Conservation (phyloP, 768 basidiomycete genomes). For the Trametes cingulata region DNA sequence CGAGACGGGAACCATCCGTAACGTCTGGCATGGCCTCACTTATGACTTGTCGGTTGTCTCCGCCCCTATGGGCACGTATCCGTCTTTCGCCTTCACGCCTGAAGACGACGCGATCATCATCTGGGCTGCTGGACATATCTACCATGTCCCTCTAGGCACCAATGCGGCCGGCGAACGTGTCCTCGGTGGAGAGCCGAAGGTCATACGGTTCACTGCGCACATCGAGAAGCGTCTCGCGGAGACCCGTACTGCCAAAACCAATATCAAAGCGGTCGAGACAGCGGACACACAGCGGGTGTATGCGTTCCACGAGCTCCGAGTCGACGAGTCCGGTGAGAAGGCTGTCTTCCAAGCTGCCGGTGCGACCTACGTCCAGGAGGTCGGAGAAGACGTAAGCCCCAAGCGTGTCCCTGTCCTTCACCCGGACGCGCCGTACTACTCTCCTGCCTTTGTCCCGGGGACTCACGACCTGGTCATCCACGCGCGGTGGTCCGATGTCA, state of each 20-base stretch:
- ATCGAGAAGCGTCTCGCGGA: conserved; percentile 67
- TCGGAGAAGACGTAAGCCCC: conserved; percentile 26
- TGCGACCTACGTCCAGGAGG: conserved; percentile 50
- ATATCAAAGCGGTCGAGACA: conserved; percentile 57
- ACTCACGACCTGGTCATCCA: conserved; percentile 56
- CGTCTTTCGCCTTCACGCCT: conserved; percentile 70
- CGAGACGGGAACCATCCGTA: conserved; percentile 59
- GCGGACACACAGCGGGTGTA: conserved; percentile 54
- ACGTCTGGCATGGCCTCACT: conserved; percentile 68
- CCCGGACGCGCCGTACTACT: conserved; percentile 53
- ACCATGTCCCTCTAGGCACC: conserved; percentile 54
- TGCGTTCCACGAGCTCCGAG: conserved; percentile 61
- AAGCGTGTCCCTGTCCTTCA: conserved; percentile 49
- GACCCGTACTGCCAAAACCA: conserved; percentile 48
- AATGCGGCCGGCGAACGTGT: conserved; percentile 57
- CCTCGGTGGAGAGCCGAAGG: conserved; percentile 41
- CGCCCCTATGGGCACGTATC: conserved; percentile 81
- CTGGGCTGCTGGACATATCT: conserved; percentile 75
- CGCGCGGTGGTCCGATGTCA: conserved; percentile 64
- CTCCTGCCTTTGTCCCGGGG: conserved; percentile 63
- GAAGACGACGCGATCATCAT: conserved; percentile 61
- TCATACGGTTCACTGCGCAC: conserved; percentile 60
- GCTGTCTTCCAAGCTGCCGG: conserved; percentile 74
- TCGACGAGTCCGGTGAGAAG: conserved; percentile 52
- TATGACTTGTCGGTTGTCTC: conserved; percentile 66